Evolutionary conservation across 371 early-diverging fungal genomes (phyloP).

Genomic region (Mucor ambiguus): DNA sequence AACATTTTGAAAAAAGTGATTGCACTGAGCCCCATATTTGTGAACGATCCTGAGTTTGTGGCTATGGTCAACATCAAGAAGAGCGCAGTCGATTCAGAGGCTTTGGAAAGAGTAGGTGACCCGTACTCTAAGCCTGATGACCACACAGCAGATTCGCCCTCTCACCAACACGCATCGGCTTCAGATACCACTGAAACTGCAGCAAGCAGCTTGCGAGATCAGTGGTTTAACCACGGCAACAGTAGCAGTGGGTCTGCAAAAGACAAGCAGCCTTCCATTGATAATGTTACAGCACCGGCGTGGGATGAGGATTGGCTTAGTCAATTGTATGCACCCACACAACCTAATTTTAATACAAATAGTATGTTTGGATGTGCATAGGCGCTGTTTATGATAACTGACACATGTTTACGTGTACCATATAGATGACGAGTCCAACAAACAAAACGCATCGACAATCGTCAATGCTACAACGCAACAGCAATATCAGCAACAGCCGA

Average conservation of each 20-base stretch:
- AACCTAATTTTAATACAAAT: background rate
- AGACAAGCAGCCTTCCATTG: background rate
- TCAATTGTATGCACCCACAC: conserved; percentile 15
- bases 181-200: background rate
- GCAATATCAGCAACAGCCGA: background rate
- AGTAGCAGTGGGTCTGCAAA: background rate
- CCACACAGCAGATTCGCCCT: background rate
- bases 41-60: conserved; percentile 6
- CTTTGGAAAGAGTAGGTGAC: background rate
- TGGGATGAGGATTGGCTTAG: conserved; percentile 17
- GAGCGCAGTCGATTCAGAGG: background rate
- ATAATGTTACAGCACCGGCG: background rate
- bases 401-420: background rate
- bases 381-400: background rate
- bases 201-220: background rate
- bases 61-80: background rate
- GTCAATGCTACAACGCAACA: background rate
- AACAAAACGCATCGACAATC: background rate
- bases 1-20: conserved; percentile 16
- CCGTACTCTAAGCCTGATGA: background rate
- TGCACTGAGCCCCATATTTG: conserved; percentile 10
- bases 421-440: background rate
- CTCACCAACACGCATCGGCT: background rate
- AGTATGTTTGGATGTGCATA: background rate
- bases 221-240: background rate